Evolutionary conservation across 164 flowering plant genomes (phyloP).

Genomic region (Dillenia turbinata): DNA sequence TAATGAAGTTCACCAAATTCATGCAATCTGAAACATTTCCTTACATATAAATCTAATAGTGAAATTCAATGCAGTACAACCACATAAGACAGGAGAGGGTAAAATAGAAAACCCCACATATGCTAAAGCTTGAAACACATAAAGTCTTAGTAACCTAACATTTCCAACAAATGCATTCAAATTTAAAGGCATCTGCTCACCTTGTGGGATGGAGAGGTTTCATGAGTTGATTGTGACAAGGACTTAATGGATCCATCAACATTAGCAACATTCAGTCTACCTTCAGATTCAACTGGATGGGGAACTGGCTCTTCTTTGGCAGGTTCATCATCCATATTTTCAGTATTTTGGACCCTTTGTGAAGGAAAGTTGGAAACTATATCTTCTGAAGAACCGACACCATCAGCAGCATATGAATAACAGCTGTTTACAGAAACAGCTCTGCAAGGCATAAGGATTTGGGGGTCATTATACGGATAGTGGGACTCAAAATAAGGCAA

Average conservation of each 20-base stretch:
- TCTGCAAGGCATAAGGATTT: slow-evolving; percentile 18
- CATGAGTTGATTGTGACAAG: slow-evolving; percentile 12
- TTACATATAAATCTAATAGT: no score
- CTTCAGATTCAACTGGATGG: slow-evolving; percentile 6
- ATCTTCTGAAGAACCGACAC: slow-evolving; percentile 17
- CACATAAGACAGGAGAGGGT: no score
- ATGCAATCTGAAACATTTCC: no score
- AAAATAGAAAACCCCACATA: no score
- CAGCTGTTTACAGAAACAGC: slow-evolving; percentile 14
- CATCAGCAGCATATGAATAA: slow-evolving; percentile 2
- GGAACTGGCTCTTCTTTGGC: slow-evolving; percentile 12
- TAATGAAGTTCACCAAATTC: no score
- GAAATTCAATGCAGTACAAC: no score
- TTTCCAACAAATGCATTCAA: no score
- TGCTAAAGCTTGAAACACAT: no score
- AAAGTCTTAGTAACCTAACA: no score
- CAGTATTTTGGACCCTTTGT: slow-evolving; percentile 9
- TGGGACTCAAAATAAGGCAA: background rate
- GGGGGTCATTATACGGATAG: background rate
- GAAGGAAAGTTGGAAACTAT: slow-evolving; percentile 11
- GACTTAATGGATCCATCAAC: slow-evolving; percentile 11
- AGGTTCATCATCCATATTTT: slow-evolving; percentile 7
- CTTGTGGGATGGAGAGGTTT: slow-evolving; percentile 9
- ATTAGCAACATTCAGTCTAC: slow-evolving; percentile 9
- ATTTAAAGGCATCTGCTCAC: background rate